Evolutionary conservation across 331 rosid genomes (phyloP).

Genomic region (Rosa hybrid): DNA sequence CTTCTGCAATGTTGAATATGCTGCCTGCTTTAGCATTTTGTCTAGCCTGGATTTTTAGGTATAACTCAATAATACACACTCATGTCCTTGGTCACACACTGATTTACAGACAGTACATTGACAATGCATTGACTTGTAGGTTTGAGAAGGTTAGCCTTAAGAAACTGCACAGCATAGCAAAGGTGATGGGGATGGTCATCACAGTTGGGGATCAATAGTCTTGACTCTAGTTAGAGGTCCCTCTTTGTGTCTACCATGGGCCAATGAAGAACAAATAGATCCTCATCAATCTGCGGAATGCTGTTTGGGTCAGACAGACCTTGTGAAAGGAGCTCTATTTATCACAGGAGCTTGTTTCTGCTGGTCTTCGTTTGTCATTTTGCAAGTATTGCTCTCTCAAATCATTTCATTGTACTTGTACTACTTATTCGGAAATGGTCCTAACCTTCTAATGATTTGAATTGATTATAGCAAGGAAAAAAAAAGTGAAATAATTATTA

Average conservation of each 20-base stretch:
- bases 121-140: constrained; percentile 19
- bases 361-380: too few relatives aligned
- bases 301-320: background rate
- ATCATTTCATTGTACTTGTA: too few relatives aligned
- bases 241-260: constrained; percentile 32
- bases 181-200: constrained; percentile 37
- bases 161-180: constrained; percentile 33
- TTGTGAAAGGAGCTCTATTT: too few relatives aligned
- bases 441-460: too few relatives aligned
- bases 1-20: constrained; percentile 33
- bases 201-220: constrained; percentile 38
- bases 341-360: too few relatives aligned
- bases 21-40: constrained; percentile 28
- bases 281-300: background rate
- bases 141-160: constrained; percentile 38
- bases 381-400: too few relatives aligned
- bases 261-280: background rate
- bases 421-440: too few relatives aligned
- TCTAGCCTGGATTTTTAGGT: constrained; percentile 34
- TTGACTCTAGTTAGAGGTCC: constrained; percentile 38
- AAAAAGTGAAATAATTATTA: too few relatives aligned
- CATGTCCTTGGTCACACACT: background rate
- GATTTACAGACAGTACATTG: background rate
- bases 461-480: too few relatives aligned
- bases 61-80: background rate